Conservation (phyloP, 441 rosid species). For the Raphanus hybrid region DNA sequence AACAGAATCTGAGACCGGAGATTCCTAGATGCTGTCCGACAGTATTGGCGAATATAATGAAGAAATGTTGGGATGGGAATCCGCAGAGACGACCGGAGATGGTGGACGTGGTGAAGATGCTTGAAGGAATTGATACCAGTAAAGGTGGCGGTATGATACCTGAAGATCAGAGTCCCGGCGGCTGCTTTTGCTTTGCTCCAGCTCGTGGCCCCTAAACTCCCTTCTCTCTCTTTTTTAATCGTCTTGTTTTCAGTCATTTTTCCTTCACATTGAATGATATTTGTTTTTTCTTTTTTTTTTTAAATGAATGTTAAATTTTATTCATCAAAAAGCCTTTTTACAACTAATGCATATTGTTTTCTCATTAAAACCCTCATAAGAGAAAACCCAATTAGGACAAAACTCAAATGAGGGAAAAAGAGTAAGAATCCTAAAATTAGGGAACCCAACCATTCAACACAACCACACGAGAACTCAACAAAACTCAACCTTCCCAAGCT, state of each 20-base stretch:
- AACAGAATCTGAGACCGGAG: constrained; percentile 79
- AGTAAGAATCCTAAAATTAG: too few relatives aligned
- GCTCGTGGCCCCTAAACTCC: neutral
- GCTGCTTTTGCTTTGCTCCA: constrained; percentile 70
- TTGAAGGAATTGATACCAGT: constrained; percentile 78
- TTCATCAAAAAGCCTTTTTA: too few relatives aligned
- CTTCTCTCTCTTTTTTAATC: neutral
- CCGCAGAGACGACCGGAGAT: constrained; percentile 85
- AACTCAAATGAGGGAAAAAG: too few relatives aligned
- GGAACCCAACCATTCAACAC: too few relatives aligned
- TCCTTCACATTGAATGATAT: neutral
- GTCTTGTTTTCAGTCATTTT: neutral
- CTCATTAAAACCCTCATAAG: too few relatives aligned
- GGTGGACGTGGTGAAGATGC: constrained; percentile 77
- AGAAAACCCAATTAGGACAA: too few relatives aligned
- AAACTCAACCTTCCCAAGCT: too few relatives aligned
- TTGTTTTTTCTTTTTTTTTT: neutral
- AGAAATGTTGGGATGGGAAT: constrained; percentile 80
- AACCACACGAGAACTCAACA: too few relatives aligned
- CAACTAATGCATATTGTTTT: too few relatives aligned
- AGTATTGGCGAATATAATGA: constrained; percentile 67
- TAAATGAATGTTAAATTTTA: too few relatives aligned
- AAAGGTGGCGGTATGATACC: constrained; percentile 98
- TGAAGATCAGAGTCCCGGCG: constrained; percentile 54
- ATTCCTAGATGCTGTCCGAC: constrained; percentile 91